Base-by-base conservation (phyloP, 2,329 filamentous ascomycete species). In the Aureobasidium sp. region DNA sequence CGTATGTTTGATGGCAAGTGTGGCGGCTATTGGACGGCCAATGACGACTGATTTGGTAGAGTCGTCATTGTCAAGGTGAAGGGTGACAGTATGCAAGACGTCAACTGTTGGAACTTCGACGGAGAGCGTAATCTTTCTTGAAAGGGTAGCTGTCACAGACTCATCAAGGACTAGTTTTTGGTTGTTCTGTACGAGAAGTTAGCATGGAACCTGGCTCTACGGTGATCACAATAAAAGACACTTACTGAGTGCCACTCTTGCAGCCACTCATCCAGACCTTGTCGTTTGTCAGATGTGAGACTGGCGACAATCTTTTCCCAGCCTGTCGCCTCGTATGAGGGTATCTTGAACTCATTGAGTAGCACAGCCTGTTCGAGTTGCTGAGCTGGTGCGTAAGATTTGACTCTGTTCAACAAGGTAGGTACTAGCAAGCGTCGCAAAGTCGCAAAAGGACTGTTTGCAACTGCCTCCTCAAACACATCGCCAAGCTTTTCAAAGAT, bases 61-160 rank as follows among this genome's bases (percentile, higher is more conserved):
- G 58, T 48, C 27, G 13, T 46, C 23, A 17, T 36, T 42, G 27
- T 62, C 70, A 29, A 60, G 57, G 9, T 23, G 62, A 32, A 93
- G 81, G 58, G 88, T 85, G 2, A 88, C 87, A 0, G 89, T 95
- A 73, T 96, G 89, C 0, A 97, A 84, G 23, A 96, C 84, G 52
- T 90, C 85, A 1, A 96, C 81, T 1, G 88, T 86, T 0, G 93
- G 93, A 1, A 99, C 85, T 63, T 96, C 91, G 15, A 99, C 92
- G 0, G 92, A 90, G 59, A 99, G 95, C 34, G 88, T 79, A 67
- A 99, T 92, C 13, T 85, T 86, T 58, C 62, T 55, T 34, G 32
- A 41, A 63, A 79, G 23, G 82, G 77, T 26, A 72, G 8, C 68
- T 9, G 23, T 32, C 15, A 57, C 52, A 20, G 70, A 1, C 72